Evolutionary conservation across 2,329 filamentous ascomycete genomes (phyloP), one percentile per base, ranked within the genome.

Genomic region (Rasamsonia emersonii): DNA sequence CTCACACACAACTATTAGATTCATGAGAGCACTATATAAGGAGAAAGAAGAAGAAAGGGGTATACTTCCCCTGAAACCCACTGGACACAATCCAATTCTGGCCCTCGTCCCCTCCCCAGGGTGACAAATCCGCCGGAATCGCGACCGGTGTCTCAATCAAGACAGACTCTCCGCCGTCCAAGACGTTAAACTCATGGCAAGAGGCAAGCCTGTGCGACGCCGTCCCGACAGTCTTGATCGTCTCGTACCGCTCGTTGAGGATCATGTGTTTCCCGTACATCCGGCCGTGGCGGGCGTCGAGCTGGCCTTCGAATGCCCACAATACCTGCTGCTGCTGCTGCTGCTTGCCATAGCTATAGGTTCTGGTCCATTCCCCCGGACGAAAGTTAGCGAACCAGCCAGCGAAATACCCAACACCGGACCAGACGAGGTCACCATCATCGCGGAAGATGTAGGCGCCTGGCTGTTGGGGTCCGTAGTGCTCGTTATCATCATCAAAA

Each of bases 11-110:
- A 18, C 18, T 14, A 18, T 31, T 8, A 28, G 3, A 6, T 13
- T 4, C n/a, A 8, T 11, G 3, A 18, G 9, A 7, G 15, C 39
- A 62, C 65, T 5, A n/a, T n/a, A n/a, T n/a, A n/a, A n/a, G n/a
- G n/a, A n/a, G n/a, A n/a, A n/a, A n/a, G n/a, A n/a, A n/a, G n/a
- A n/a, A n/a, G n/a, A n/a, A n/a, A n/a, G n/a, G n/a, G n/a, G n/a
- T 2, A 21, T n/a, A 33, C 49, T 4, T 42, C 70, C 68, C 68
- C 51, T 74, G 70, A 34, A 74, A 62, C 16, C 67, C 67, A 3
- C 64, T 64, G 49, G 73, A 62, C 3, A 72, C 68, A 44, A 74
- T 71, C 71, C 70, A 74, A 36, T 70, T 64, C 44, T 73, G 67
- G 37, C 67, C 61, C 0, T 56, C 40, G 27, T 53, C 61, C 3